Evolutionary conservation across 2,329 filamentous ascomycete genomes (phyloP), one percentile per base, ranked within the genome.

Genomic region (Diaporthe humulicola): DNA sequence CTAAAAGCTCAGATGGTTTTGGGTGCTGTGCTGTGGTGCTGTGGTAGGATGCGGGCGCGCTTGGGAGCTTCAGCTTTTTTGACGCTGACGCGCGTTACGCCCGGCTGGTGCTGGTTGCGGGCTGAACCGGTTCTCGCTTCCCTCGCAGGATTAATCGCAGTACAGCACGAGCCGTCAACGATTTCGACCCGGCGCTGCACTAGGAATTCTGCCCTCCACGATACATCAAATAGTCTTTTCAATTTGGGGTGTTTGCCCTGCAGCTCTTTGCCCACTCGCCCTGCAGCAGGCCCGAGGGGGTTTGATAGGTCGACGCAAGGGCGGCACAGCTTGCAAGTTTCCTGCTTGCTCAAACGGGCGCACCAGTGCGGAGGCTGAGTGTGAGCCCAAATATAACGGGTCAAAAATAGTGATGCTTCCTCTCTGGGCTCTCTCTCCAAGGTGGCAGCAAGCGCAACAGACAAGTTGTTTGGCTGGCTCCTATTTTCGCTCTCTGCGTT

Each of bases 41-140:
- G 60, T 64, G 76, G 73, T 74, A 76, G 82, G 85, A 54, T 42
- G 70, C 70, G 57, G 57, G 58, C 50, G 70, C 70, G 70, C 70
- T 72, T 72, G 70, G 57, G 36, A 72, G 70, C 70, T 61, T 64
- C 70, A 45, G 70, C 70, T 25, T 38, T 69, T 69, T 85, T 85
- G 82, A 78, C 73, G 78, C 85, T 86, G 81, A 85, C 85, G 85
- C 85, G 85, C 85, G 84, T 86, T 86, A 85, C 81, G 81, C 81
- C 81, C 84, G 30, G 30, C 56, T 64, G 33, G 45, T 28, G n/a
- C 30, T 67, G 64, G 45, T 48, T 17, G 64, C 45, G 64, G 64
- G 33, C 64, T 69, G 64, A 5, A 40, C 30, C 48, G 48, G 33
- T 38, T 30, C 48, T 69, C 64, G 60, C 60, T 38, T 54, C 48